Evolutionary conservation across 768 basidiomycete genomes (phyloP), one percentile per base, ranked within the genome.

Genomic region (Clitopilus passeckerianus): DNA sequence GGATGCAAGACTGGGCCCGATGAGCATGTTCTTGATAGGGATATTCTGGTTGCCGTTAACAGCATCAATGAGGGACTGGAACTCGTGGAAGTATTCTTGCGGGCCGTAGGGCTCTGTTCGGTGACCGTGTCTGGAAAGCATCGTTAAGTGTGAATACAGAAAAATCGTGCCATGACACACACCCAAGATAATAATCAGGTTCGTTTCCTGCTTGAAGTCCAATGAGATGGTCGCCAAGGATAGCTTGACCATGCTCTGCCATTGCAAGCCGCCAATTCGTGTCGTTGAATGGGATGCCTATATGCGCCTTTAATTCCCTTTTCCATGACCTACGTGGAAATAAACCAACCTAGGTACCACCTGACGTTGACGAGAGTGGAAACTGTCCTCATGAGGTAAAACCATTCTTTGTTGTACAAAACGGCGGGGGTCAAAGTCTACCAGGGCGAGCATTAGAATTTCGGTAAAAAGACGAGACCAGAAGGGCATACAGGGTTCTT

Each of bases 171-270:
- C 0, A 37, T 1, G 8, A 34, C 7, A 57, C 70, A 12, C 71
- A 77, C 68, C 66, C 61, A 10, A 76, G 71, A 63, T 87, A 93
- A 62, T 91, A 80, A 74, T 93, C 90, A 15, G 90, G 90, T 71
- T 92, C 90, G 67, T 92, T 91, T 2, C 86, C 89, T 1, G 85
- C 81, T 68, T 90, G 86, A 7, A 89, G 70, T 0, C 86, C 90
- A 16, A 87, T 69, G n/a, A 92, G 72, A 60, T 83, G 77, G 54
- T 80, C 73, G 1, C 90, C 90, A 1, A 92, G 75, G 60, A 90
- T 86, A 16, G 70, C 62, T 67, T 89, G 80, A 3, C 83, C 84
- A 37, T 80, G 70, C 65, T 84, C 79, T 6, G 84, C 86, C 27
- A 89, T 83, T 18, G 67, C 68, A 14, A 86, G 67, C 4, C 79